Conservation (phyloP, 768 basidiomycete genomes). For the Tricholoma flavovirens region DNA sequence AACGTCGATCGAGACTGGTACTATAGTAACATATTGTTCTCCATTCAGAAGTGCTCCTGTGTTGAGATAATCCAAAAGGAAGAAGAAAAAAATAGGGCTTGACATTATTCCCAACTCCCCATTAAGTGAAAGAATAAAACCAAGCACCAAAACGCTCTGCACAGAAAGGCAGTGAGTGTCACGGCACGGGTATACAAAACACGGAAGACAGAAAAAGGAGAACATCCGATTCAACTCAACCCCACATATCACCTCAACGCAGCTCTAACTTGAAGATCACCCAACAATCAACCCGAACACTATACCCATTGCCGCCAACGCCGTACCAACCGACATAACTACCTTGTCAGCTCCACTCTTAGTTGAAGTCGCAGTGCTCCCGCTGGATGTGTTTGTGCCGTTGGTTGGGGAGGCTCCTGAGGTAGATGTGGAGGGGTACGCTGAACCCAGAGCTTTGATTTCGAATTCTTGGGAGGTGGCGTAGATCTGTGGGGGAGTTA, state of each 20-base stretch:
- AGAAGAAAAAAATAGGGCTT: not conserved
- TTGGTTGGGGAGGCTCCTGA: not conserved
- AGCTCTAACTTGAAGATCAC: too few species aligned
- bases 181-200: not conserved
- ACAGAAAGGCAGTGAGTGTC: not conserved
- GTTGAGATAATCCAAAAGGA: too few species aligned
- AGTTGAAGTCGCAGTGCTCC: not conserved
- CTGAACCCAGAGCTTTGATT: conserved; percentile 26
- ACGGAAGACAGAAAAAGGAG: not conserved
- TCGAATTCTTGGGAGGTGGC: conserved; percentile 52
- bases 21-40: too few species aligned
- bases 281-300: not conserved
- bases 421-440: conserved; percentile 13
- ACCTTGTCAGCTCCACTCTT: not conserved
- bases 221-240: too few species aligned
- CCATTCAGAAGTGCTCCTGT: too few species aligned
- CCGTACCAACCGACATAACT: not conserved
- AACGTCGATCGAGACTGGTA: too few species aligned
- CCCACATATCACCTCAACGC: not conserved
- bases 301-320: not conserved
- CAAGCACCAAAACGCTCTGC: too few species aligned
- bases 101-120: not conserved
- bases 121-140: too few species aligned
- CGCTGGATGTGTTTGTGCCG: not conserved
- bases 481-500: conserved; percentile 38